Base-by-base conservation (phyloP, 768 basidiomycete species). In the Hypholoma sublateritium region DNA sequence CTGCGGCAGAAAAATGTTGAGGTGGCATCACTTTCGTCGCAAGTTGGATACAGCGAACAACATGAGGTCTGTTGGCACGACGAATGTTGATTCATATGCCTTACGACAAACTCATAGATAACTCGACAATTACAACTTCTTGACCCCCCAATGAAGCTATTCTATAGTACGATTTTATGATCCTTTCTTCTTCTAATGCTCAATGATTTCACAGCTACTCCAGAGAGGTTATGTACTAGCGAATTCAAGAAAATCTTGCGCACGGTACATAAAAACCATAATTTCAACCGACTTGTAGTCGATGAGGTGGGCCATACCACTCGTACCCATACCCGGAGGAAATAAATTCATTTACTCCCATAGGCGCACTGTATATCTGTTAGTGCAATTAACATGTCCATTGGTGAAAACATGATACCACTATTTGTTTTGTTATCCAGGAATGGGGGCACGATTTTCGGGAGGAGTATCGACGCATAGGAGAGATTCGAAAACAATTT, bases 401-500 rank as follows among this genome's bases (percentile, higher is more conserved):
- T 14, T 32, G 22, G 3, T 2, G 25, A 5, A 14, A 25, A 42
- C 8, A 19, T n/a, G 43, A 22, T 17, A 3, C 3, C 22, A 44
- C 22, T 4, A 22, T n/a, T 22, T 44, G 7, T 19, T 44, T 44
- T 17, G 3, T 13, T 11, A 25, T 43, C 14, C 59, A 91, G 87
- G 91, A 92, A 77, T 93, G 90, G 91, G 90, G 89, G 0, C 89
- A 91, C 47, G 85, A 91, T 62, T 92, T 92, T 66, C 83, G 92
- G 22, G 77, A 69, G 32, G 87, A 91, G 42, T 94, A 93, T 65
- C 75, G 91, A 43, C 79, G 75, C 22, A 77, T 95, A 21, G 92
- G 91, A 4, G 67, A 73, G 37, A 89, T 95, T 67, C 82, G 92
- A 1, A 75, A 81, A 36, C 77, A 75, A 25, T 93, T 86, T 64